These are phyloP conservation scores for Sclerotinia trifoliorum DNA, from an alignment of 2,329 filamentous ascomycete species.

Conservation along the genomic window DNA sequence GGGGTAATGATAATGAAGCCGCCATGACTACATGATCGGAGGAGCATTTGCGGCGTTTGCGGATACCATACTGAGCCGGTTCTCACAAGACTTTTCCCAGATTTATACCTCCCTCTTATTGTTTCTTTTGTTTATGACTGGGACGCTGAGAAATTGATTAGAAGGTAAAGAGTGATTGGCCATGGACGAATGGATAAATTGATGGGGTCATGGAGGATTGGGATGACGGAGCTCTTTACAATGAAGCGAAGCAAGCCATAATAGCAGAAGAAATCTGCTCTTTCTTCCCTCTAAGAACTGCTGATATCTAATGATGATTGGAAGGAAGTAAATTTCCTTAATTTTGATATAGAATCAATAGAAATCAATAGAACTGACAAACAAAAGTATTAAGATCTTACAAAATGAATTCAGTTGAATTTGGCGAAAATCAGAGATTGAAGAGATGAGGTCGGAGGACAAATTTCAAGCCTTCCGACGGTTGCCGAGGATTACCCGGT, in stretches of 20 bases:
- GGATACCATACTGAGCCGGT: not conserved
- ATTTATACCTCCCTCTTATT: not conserved
- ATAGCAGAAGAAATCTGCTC: not conserved
- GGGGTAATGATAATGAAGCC: not conserved
- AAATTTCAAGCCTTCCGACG: not conserved
- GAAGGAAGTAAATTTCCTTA: not conserved
- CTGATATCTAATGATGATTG: not conserved
- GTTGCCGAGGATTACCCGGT: not conserved
- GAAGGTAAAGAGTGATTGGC: not conserved
- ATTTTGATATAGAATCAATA: not conserved
- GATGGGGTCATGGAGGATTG: not conserved
- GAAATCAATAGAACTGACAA: not conserved
- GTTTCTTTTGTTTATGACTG: not conserved
- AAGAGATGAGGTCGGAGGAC: conserved; percentile 1
- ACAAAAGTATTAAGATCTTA: not conserved
- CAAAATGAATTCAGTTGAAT: not conserved
- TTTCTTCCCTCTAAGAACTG: not conserved
- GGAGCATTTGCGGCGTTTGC: not conserved
- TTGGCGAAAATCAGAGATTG: not conserved
- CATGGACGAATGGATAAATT: conserved; percentile 42
- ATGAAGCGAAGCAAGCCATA: not conserved
- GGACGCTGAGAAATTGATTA: not conserved
- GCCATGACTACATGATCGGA: not conserved
- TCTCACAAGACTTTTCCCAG: not conserved
- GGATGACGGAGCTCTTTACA: not conserved